A percentile compares a stretch with the other conserved stretches of the same genome.
Conservation (phyloP, 2,329 filamentous ascomycete species). For the Diaporthe longicolla region DNA sequence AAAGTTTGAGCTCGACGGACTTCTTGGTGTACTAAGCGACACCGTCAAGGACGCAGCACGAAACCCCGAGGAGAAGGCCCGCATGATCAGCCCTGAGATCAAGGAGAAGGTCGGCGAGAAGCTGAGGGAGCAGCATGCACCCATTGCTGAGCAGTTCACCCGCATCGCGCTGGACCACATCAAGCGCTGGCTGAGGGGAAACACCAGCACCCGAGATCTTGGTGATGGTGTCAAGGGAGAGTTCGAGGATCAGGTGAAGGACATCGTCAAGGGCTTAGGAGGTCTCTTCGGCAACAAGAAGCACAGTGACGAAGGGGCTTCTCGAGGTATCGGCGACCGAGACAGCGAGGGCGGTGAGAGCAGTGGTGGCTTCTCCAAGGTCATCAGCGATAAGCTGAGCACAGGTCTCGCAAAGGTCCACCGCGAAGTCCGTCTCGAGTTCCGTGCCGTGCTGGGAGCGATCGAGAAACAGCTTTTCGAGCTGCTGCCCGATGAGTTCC, state of each 20-base stretch:
- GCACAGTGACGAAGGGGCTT: conserved; percentile 48
- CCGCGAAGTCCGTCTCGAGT: conserved; percentile 61
- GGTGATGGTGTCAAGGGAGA: conserved; percentile 61
- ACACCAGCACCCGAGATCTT: conserved; percentile 57
- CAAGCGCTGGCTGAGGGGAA: conserved; percentile 61
- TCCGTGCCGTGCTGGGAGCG: conserved; percentile 58
- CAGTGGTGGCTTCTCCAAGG: conserved; percentile 57
- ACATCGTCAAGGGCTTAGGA: conserved; percentile 59
- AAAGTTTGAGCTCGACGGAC: conserved; percentile 57
- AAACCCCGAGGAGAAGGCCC: conserved; percentile 63
- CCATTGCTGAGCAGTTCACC: conserved; percentile 62
- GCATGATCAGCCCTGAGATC: conserved; percentile 61
- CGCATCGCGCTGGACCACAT: conserved; percentile 61
- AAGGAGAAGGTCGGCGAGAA: conserved; percentile 59
- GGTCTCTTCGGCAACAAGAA: conserved; percentile 58
- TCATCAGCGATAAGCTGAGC: conserved; percentile 63
- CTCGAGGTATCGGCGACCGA: conserved; percentile 51
- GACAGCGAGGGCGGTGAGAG: conserved; percentile 48
- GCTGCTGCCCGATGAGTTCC: conserved; percentile 59
- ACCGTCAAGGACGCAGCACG: conserved; percentile 60
- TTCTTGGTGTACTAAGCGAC: conserved; percentile 58
- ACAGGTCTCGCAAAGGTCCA: conserved; percentile 60
- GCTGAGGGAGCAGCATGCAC: conserved; percentile 58
- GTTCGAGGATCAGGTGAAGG: conserved; percentile 53
- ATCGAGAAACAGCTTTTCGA: conserved; percentile 64